Base-by-base conservation (phyloP, 179 eudicot species). In the Pouteria campechiana region DNA sequence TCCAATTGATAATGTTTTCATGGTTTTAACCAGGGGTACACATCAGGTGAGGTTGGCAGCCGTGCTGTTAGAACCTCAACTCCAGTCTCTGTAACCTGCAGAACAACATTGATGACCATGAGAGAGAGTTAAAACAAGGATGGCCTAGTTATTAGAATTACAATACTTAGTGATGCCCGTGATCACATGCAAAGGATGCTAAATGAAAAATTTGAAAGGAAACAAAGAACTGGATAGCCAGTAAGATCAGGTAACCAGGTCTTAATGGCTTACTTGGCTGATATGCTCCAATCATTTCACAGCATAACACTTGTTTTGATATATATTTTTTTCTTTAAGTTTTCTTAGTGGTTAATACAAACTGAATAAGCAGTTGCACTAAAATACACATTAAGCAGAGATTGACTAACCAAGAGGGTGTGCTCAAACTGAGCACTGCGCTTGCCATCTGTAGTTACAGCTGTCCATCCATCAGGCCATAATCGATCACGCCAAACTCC, bases 391-490 rank as follows among this genome's bases (percentile, higher is more conserved):
- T n/a, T n/a, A 25, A 27, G 12, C 33, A 5, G n/a, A 17, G 5
- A 31, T 22, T 7, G 24, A 14, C 6, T 54, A 68, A 86, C 98
- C 95, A 90, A 53, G 53, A 90, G 76, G 0, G 98, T 81, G 57
- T 90, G 98, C 51, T 86, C 98, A 70, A 90, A 90, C 65, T 86
- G 94, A 34, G 95, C 98, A 60, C 95, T 90, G 65, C 90, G 87
- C 68, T 86, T 86, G 41, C 98, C 98, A 67, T 90, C 98, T 25
- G 90, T 84, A 32, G 98, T 90, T 17, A 82, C 95, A 52, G 74
- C 73, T 50, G 98, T 90, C 98, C 98, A 90, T 43, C 96, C 95
- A 86, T 90, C 98, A 40, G 98, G 98, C 98, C 98, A 90, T 94
- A 86, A 76, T 53, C 84, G 73, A 60, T 90, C 98, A 40, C 87